These are phyloP conservation scores for Leucocoprinus sp. DNA, from an alignment of 768 basidiomycete genomes.

Conservation along the genomic window DNA sequence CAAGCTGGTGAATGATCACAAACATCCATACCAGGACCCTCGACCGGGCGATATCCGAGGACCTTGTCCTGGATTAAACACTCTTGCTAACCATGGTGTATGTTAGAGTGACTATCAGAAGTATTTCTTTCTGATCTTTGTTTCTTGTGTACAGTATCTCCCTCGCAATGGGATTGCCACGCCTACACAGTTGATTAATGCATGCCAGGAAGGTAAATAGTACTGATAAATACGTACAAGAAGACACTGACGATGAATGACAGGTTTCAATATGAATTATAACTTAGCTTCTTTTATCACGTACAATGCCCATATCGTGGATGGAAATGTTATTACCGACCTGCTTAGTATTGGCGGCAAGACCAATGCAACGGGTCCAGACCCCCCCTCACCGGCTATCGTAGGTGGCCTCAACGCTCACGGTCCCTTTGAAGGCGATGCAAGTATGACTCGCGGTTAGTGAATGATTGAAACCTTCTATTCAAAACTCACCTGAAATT, in stretches of 20 bases:
- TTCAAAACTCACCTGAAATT: background rate
- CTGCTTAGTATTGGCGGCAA: constrained; percentile 17
- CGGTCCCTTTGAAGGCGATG: constrained; percentile 15
- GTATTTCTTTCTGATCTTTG: background rate
- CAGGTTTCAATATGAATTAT: constrained; percentile 17
- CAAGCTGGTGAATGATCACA: constrained; percentile 11
- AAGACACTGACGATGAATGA: background rate
- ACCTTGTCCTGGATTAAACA: constrained; percentile 17
- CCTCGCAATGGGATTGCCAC: constrained; percentile 13
- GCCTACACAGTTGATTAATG: constrained; percentile 13
- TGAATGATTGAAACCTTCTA: background rate
- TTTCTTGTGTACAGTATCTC: constrained; percentile 10
- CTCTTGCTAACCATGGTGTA: constrained; percentile 17
- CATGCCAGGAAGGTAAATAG: constrained; percentile 14
- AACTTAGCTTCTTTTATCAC: constrained; percentile 11
- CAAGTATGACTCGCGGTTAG: constrained; percentile 13
- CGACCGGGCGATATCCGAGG: constrained; percentile 13
- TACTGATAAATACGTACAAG: background rate
- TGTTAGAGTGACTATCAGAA: background rate
- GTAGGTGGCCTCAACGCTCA: constrained; percentile 17
- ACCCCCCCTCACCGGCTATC: constrained; percentile 14
- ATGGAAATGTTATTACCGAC: constrained; percentile 16
- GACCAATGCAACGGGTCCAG: constrained; percentile 13
- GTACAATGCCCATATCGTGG: constrained; percentile 16
- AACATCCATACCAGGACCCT: constrained; percentile 16